Evolutionary conservation across 257 asterid genomes (phyloP).

Genomic region (Salvia miltiorrhiza): DNA sequence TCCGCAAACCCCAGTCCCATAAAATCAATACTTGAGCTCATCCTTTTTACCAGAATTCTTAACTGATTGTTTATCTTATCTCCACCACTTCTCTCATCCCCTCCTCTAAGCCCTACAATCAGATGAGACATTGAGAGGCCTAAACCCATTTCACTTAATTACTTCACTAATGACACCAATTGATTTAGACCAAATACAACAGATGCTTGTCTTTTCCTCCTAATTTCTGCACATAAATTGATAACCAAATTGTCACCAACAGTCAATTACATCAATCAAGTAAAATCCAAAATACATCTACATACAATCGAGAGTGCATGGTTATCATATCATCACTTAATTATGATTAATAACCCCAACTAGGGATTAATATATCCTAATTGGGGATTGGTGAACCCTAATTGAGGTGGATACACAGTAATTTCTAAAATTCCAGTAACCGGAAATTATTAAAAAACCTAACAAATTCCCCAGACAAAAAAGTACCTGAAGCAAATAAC

Average conservation of each 20-base stretch:
- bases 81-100: conserved; percentile 23
- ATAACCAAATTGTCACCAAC: not conserved
- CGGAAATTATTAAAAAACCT: not conserved
- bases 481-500: conserved; percentile 43
- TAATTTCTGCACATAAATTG: too few species aligned
- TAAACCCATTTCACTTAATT: not conserved
- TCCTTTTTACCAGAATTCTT: conserved; percentile 36
- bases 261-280: not conserved
- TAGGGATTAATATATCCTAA: too few species aligned
- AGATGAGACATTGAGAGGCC: conserved; percentile 12
- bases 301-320: not conserved
- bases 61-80: conserved; percentile 23
- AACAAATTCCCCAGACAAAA: not conserved
- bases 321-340: not conserved
- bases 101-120: conserved; percentile 39
- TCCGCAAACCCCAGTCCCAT: conserved; percentile 85
- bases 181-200: not conserved
- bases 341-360: too few species aligned
- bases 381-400: too few species aligned
- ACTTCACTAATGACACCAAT: not conserved
- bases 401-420: too few species aligned
- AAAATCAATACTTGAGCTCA: conserved; percentile 56
- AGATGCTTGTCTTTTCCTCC: conserved; percentile 4
- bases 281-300: not conserved
- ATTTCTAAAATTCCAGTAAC: not conserved